phyloP scores from a whole-genome alignment of 495 filamentous ascomycete species.

The Penicillium odoratum region DNA sequence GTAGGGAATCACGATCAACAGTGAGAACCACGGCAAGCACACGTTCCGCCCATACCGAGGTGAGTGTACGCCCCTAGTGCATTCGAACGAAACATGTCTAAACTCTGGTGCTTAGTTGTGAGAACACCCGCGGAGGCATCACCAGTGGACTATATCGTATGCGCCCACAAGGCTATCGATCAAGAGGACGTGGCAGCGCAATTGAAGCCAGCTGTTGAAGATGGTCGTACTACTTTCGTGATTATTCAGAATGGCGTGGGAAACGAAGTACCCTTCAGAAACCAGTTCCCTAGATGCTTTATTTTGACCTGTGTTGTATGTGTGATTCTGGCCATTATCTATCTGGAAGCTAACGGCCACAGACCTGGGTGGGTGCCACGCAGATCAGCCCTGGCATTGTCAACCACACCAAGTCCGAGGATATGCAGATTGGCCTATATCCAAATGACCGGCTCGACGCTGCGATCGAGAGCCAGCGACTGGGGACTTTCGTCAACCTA shows the following conservation, averaged over 20 bases:
- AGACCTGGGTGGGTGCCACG: slow-evolving; percentile 52
- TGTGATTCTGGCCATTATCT: not conserved
- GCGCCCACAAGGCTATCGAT: slow-evolving; percentile 53
- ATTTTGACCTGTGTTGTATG: slow-evolving; percentile 60
- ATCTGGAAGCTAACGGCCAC: not conserved
- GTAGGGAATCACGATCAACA: slow-evolving; percentile 47
- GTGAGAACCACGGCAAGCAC: slow-evolving; percentile 48
- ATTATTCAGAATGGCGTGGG: slow-evolving; percentile 72
- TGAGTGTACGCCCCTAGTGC: slow-evolving; percentile 9
- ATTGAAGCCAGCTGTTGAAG: slow-evolving; percentile 41
- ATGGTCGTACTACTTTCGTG: slow-evolving; percentile 48
- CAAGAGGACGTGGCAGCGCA: slow-evolving; percentile 33
- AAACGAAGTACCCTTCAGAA: slow-evolving; percentile 62
- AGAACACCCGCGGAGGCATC: slow-evolving; percentile 39
- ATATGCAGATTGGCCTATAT: slow-evolving; percentile 48
- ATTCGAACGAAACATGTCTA: not conserved
- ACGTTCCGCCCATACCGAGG: slow-evolving; percentile 41
- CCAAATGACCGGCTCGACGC: slow-evolving; percentile 30
- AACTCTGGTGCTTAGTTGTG: slow-evolving; percentile 31
- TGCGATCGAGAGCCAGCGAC: slow-evolving; percentile 27
- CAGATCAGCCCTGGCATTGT: slow-evolving; percentile 47
- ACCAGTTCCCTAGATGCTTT: slow-evolving; percentile 51
- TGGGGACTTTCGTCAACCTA: slow-evolving; percentile 40
- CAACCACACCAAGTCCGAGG: slow-evolving; percentile 48
- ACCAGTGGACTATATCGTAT: slow-evolving; percentile 45